These are phyloP conservation scores for Furcasterigmium sp. DNA, from an alignment of 2,329 filamentous ascomycete genomes.

Conservation along the genomic window DNA sequence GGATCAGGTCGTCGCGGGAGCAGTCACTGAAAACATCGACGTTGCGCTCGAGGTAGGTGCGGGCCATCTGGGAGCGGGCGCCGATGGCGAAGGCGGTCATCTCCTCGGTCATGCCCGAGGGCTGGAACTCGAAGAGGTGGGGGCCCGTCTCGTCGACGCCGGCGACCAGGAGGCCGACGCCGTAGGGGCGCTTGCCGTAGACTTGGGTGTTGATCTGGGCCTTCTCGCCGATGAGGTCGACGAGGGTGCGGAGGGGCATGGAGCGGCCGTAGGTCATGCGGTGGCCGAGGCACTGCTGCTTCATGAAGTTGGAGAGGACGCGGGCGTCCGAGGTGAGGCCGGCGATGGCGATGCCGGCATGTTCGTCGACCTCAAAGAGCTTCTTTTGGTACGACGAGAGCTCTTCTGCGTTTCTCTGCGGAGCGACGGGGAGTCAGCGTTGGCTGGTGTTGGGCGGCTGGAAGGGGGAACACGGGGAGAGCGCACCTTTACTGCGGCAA, in stretches of 20 bases:
- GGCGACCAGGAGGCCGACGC: constrained; percentile 86
- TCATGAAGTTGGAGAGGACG: constrained; percentile 99
- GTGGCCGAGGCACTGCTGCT: constrained; percentile 94
- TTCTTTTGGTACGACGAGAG: constrained; percentile 99
- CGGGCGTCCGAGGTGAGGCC: constrained; percentile 96
- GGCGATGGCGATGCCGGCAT: constrained; percentile 91
- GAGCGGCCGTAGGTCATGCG: constrained; percentile 93
- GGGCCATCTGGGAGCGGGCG: constrained; percentile 92
- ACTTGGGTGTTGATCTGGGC: constrained; percentile 97
- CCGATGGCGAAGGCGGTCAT: constrained; percentile 96
- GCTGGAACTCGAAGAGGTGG: constrained; percentile 98
- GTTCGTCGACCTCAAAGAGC: constrained; percentile 92
- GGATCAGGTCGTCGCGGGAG: constrained; percentile 78
- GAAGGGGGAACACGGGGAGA: not conserved
- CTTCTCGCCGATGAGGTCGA: constrained; percentile 89
- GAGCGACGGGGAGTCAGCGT: not conserved
- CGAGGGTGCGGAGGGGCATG: constrained; percentile 84
- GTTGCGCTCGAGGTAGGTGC: constrained; percentile 93
- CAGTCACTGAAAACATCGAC: constrained; percentile 75
- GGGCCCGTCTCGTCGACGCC: constrained; percentile 92
- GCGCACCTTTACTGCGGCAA: constrained; percentile 89
- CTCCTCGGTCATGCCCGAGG: constrained; percentile 91
- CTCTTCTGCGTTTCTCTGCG: constrained; percentile 94
- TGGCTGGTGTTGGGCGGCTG: too few relatives aligned
- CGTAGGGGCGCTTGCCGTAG: constrained; percentile 94